A percentile compares a stretch with the other conserved stretches of the same genome.
Evolutionary conservation across 225 moss, liverwort and hornwort genomes (phyloP).

Genomic region (Ulota crispa): DNA sequence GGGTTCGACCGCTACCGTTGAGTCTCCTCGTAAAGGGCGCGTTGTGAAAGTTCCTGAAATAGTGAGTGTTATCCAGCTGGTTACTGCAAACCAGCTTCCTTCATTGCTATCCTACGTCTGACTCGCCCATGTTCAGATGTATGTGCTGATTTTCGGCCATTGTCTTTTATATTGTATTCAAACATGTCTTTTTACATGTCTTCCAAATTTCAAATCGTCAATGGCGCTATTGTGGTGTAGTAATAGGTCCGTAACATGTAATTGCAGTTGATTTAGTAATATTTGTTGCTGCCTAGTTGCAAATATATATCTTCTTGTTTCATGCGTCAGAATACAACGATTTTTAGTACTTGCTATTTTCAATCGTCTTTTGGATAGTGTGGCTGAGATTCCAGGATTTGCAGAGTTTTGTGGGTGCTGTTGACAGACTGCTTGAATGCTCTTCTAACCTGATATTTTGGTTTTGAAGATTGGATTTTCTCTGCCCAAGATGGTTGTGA

Average conservation of each 20-base stretch:
- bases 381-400: constrained; percentile 8
- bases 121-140: constrained; percentile 11
- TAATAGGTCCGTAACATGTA: background rate
- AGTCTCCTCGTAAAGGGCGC: constrained; percentile 29
- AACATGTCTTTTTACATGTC: background rate
- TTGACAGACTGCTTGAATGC: constrained; percentile 9
- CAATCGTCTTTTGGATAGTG: background rate
- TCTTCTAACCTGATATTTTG: constrained; percentile 26
- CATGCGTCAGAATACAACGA: background rate
- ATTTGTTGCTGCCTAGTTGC: constrained; percentile 4
- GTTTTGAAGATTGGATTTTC: constrained; percentile 64
- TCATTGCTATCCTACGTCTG: background rate
- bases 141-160: background rate
- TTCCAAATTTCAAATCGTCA: background rate
- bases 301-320: background rate
- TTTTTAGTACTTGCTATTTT: background rate
- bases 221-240: background rate
- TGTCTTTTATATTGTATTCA: background rate
- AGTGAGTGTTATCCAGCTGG: constrained; percentile 28
- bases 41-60: constrained; percentile 61
- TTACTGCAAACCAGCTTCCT: background rate
- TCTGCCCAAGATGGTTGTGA: constrained; percentile 63
- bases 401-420: constrained; percentile 21
- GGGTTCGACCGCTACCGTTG: constrained; percentile 19
- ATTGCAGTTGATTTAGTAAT: background rate